Evolutionary conservation across 2,329 filamentous ascomycete species (phyloP), one percentile per base, ranked within the genome.

Genomic region (Raffaelea ambrosiae): DNA sequence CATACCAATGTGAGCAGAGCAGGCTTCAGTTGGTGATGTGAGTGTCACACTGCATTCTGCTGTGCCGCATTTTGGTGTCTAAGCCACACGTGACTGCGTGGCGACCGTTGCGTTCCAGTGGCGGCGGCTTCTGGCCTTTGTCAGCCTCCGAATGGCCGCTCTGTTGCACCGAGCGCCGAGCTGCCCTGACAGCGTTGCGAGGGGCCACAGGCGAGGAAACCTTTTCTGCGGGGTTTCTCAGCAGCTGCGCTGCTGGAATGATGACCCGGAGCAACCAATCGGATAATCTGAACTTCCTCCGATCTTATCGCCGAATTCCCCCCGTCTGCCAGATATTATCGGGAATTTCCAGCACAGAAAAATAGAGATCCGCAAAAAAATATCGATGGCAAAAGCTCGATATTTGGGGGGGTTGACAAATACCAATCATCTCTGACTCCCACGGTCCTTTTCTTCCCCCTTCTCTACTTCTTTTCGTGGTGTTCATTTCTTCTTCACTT

Each of bases 291-390:
- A 11, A 33, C 43, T n/a, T n/a, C n/a, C 48, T 49, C 48, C 48
- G 53, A 50, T 49, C 47, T 44, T 54, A 54, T 51, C 51, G 38
- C 53, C 53, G 53, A 53, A 23, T 41, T 40, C 35, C 23, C 40
- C 14, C 22, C 33, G 43, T 14, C 9, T 38, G 8, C n/a, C 7
- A 13, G 36, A 44, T 5, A n/a, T n/a, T n/a, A 41, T 19, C 23
- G 44, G 45, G 45, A 47, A 47, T 40, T 40, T 43, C 38, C 20
- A 22, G 20, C 20, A 26, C 26, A 23, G 43, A 38, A 18, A 16
- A 22, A 20, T 9, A 19, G 20, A 21, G 19, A 4, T n/a, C 38
- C 38, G 21, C 10, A 50, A 44, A 46, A 21, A 49, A 46, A 39
- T n/a, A 20, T 26, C 29, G 42, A 26, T 29, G 43, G 33, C 43